Conservation (phyloP, 2,329 filamentous ascomycete genomes). For the Stemphylium lycopersici region DNA sequence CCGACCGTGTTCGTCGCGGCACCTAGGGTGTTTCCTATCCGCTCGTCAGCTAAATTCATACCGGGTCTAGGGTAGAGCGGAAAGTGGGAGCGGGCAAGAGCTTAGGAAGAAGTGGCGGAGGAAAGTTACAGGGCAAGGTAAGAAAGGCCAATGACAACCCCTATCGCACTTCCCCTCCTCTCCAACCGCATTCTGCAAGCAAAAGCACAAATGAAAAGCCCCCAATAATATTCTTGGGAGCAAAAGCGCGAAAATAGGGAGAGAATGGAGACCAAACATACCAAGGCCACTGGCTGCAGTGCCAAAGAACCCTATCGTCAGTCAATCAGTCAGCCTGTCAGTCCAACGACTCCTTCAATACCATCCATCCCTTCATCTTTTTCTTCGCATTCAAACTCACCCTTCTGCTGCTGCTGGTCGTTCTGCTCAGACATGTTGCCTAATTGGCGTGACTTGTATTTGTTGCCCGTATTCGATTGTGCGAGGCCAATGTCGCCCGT, state of each 20-base stretch:
- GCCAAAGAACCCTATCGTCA: slow-evolving; percentile 38
- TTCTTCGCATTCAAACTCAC: slow-evolving; percentile 10
- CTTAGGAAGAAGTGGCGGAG: background rate
- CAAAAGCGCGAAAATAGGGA: background rate
- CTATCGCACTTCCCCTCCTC: no score
- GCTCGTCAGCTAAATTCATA: no score
- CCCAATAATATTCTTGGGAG: background rate
- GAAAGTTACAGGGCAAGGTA: background rate
- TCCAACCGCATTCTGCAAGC: no score
- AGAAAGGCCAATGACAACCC: no score
- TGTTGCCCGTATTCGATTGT: no score
- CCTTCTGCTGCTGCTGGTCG: slow-evolving; percentile 32
- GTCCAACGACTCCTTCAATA: background rate
- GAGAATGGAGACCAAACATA: slow-evolving; percentile 13
- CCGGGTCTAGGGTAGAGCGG: background rate
- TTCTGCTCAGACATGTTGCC: slow-evolving; percentile 33
- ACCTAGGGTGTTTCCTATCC: slow-evolving; percentile 43
- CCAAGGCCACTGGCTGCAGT: slow-evolving; percentile 41
- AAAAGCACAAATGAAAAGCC: no score
- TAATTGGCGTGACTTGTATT: no score
- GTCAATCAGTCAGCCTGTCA: background rate
- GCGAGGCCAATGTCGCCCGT: no score
- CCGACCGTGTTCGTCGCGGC: slow-evolving; percentile 43
- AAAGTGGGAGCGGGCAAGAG: background rate
- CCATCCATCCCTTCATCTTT: no score